Conservation (phyloP, 1,284 basidiomycete species). For the Ganoderma resinaceum region DNA sequence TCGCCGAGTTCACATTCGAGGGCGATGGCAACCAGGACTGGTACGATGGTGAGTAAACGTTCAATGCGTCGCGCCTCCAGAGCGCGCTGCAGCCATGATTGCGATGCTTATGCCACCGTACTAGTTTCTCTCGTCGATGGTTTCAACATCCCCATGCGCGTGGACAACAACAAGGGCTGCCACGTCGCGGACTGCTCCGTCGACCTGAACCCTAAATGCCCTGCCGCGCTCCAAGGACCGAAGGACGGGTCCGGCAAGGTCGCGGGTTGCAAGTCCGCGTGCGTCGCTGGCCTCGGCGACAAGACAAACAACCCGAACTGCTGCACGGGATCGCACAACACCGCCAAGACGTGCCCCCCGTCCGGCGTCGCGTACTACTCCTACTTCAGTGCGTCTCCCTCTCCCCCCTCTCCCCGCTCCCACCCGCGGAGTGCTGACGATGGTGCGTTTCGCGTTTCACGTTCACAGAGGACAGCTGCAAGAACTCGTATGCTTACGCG, state of each 20-base stretch:
- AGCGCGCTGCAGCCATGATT: too few species aligned
- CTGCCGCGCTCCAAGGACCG: constrained; percentile 44
- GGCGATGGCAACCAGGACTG: constrained; percentile 41
- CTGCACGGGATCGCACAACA: constrained; percentile 51
- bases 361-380: constrained; percentile 49
- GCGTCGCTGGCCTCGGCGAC: constrained; percentile 47
- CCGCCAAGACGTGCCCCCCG: constrained; percentile 49
- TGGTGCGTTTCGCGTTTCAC: background rate
- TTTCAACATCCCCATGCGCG: constrained; percentile 49
- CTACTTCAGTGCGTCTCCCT: constrained; percentile 51
- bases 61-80: too few species aligned
- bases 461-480: constrained; percentile 49
- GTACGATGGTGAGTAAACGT: constrained; percentile 46
- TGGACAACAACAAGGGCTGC: constrained; percentile 51
- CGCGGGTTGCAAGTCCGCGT: constrained; percentile 54
- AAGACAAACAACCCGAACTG: constrained; percentile 48
- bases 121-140: constrained; percentile 50
- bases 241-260: constrained; percentile 46
- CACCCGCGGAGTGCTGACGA: background rate
- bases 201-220: constrained; percentile 51
- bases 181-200: constrained; percentile 48
- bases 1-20: constrained; percentile 52
- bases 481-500: constrained; percentile 55
- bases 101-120: background rate
- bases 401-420: background rate